phyloP scores from a whole-genome alignment of 139 green algal species.

The Edaphochlamys debaryana region DNA sequence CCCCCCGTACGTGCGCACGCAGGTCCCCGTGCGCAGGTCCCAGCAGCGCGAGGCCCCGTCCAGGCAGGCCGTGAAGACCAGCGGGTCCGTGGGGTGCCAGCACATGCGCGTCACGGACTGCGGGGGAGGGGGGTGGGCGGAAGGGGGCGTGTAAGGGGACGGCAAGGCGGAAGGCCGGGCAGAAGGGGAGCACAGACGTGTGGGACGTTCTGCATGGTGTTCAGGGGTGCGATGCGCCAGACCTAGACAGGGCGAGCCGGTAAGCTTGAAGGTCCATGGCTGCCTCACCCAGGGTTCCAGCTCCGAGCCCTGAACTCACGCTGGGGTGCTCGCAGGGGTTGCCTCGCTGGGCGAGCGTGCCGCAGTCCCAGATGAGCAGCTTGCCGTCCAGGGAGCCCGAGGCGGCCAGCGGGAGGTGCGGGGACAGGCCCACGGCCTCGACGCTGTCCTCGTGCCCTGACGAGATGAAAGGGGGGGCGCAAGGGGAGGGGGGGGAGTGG shows the following conservation, averaged over 20 bases:
- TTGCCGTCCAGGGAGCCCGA: constrained; percentile 80
- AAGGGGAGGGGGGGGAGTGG: not conserved
- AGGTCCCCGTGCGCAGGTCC: constrained; percentile 78
- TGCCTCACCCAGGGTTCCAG: too few species aligned
- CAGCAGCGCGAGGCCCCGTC: constrained; percentile 84
- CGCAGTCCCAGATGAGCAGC: constrained; percentile 82
- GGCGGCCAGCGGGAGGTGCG: constrained; percentile 64
- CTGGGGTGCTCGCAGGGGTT: constrained; percentile 76
- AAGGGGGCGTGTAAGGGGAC: not conserved
- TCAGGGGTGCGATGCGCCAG: too few species aligned
- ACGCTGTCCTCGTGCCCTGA: constrained; percentile 81
- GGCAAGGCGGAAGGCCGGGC: too few species aligned
- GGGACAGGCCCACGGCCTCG: constrained; percentile 76
- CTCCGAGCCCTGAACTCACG: too few species aligned
- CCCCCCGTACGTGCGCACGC: constrained; percentile 61
- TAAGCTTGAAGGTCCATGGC: too few species aligned
- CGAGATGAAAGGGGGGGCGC: not conserved
- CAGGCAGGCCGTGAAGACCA: constrained; percentile 82
- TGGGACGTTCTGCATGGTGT: too few species aligned
- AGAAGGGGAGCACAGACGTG: too few species aligned
- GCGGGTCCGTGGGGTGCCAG: constrained; percentile 69
- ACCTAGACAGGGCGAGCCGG: too few species aligned
- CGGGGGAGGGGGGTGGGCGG: not conserved
- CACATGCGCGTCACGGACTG: constrained; percentile 67
- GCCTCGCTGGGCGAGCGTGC: constrained; percentile 53